phyloP scores from a whole-genome alignment of 2,329 filamentous ascomycete genomes.

The Fusarium transvaalense region DNA sequence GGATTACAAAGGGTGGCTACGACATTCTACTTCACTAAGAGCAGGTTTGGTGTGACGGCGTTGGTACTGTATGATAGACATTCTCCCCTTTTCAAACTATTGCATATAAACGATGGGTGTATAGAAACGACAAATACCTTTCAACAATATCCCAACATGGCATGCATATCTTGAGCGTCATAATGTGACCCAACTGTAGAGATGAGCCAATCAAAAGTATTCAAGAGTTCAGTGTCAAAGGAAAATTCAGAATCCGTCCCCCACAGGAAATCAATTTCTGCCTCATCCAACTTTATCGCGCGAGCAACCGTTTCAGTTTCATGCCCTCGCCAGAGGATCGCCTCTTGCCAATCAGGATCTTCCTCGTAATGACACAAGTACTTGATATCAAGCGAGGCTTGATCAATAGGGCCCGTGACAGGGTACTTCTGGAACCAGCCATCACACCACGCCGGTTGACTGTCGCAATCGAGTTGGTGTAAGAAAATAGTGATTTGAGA shows the following conservation, averaged over 20 bases:
- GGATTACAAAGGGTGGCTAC: slow-evolving; percentile 76
- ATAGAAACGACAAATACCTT: slow-evolving; percentile 18
- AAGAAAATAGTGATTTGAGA: rapidly evolving
- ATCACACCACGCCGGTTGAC: neutral
- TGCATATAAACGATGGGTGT: neutral
- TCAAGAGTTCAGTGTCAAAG: neutral
- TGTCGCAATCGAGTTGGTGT: rapidly evolving
- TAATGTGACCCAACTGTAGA: neutral
- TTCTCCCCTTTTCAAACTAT: slow-evolving; percentile 33
- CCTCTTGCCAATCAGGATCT: neutral
- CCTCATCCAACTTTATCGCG: neutral
- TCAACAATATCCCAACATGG: neutral
- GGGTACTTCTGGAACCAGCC: slow-evolving; percentile 9
- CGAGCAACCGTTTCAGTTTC: neutral
- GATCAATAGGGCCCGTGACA: neutral
- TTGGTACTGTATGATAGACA: slow-evolving; percentile 29
- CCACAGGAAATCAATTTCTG: neutral
- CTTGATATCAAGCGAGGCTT: neutral
- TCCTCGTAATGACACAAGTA: neutral
- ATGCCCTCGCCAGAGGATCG: neutral
- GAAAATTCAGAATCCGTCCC: neutral
- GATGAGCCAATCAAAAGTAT: neutral
- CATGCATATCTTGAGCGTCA: too few relatives aligned
- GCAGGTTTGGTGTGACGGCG: slow-evolving; percentile 17
- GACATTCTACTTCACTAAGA: slow-evolving; percentile 71